Evolutionary conservation across 106 monocot species (phyloP), one percentile per base, ranked within the genome.

Genomic region (Gastrodia elata): DNA sequence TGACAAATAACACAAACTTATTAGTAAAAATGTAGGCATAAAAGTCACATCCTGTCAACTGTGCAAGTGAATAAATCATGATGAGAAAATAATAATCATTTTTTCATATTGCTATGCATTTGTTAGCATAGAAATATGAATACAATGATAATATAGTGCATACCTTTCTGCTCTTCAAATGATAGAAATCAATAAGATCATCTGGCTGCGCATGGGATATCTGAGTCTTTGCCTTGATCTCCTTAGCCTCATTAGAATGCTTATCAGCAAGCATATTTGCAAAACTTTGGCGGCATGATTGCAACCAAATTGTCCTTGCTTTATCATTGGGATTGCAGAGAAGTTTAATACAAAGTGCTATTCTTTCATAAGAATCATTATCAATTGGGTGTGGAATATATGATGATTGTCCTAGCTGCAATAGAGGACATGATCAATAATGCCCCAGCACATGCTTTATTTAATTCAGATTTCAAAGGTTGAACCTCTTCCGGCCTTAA

Each of bases 171-270:
- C 91, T 88, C 83, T 94, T 94, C 82, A 94, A 76, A 79, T 94
- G 94, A 78, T 94, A 91, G 61, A 94, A 94, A 75, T 94, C 91
- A 84, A 94, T 94, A 49, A 94, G 90, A 81, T 94, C 94, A 87
- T 94, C 94, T 10, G 91, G 91, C 74, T 94, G 91, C 40, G 94
- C 91, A 84, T 94, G 86, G 57, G 81, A 83, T 57, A 87, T 81
- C 70, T 88, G 91, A 27, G 91, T 84, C 77, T 88, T 88, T 0
- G 88, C 91, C 64, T 88, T 88, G 6, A 91, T 73, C 81, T 91
- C 94, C 77, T 94, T 86, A 24, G 77, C 91, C 79, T 94, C 91
- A 46, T 86, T 77, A 68, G 91, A 87, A 41, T 91, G 91, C 79
- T 94, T 94, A 55, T 94, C 91, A 32, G 86, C 83, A 56, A 94